These are phyloP conservation scores for Lentinula edodes DNA, from an alignment of 768 basidiomycete species.

Conservation along the genomic window DNA sequence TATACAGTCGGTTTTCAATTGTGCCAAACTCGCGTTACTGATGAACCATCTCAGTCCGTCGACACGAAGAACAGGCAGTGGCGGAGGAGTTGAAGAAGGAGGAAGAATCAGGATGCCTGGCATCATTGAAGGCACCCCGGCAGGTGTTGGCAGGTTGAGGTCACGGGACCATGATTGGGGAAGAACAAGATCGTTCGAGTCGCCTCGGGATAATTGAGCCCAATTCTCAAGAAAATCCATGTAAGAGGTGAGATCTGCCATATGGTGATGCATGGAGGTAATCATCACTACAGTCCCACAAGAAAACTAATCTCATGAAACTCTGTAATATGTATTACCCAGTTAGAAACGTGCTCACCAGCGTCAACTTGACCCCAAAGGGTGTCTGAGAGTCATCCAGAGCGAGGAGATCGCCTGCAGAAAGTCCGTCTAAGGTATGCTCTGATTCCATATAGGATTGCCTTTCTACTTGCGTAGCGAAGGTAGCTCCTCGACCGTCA, in stretches of 20 bases:
- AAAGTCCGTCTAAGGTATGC: background rate
- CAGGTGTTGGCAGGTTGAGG: background rate
- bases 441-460: background rate
- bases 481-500: constrained; percentile 1
- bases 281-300: constrained; percentile 1
- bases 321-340: background rate
- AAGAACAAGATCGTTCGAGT: background rate
- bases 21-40: background rate
- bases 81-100: background rate
- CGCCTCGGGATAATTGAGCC: background rate
- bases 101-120: constrained; percentile 1
- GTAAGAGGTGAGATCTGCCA: constrained; percentile 2
- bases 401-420: background rate
- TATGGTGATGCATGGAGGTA: background rate
- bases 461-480: background rate
- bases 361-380: background rate
- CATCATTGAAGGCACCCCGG: background rate
- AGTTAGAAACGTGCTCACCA: background rate
- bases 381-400: background rate
- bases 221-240: constrained; percentile 1
- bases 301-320: background rate
- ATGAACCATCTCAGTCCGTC: constrained; percentile 5
- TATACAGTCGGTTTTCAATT: background rate
- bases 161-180: constrained; percentile 1
- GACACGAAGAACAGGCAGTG: background rate